A percentile compares a stretch with the other conserved stretches of the same genome.
These are phyloP conservation scores for Naganishia sp. DNA, from an alignment of 1,284 basidiomycete species.

Conservation along the genomic window DNA sequence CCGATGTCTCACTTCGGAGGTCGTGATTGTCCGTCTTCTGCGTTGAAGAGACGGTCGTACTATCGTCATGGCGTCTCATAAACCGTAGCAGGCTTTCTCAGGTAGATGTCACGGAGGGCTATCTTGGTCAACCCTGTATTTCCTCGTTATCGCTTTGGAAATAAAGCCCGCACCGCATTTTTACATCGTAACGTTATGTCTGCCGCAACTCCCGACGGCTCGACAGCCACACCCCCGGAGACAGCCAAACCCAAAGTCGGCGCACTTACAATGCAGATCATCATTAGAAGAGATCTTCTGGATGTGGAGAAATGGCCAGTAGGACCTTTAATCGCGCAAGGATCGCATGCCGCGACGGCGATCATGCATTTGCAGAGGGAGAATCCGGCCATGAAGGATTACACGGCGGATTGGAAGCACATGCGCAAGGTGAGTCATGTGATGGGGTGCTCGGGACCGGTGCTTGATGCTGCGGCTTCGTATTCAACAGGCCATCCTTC, in stretches of 20 bases:
- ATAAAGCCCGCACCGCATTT: too few species aligned
- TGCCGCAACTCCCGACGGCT: neutral
- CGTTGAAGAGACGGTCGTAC: too few species aligned
- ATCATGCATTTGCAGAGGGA: conserved; percentile 45
- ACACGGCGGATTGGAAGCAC: conserved; percentile 45
- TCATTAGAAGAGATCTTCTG: conserved; percentile 49
- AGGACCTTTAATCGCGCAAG: conserved; percentile 58
- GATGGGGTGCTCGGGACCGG: neutral
- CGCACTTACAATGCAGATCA: conserved; percentile 53
- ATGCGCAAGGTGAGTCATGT: conserved; percentile 50
- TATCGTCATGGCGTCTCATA: too few species aligned
- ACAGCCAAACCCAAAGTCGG: conserved; percentile 37
- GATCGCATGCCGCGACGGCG: conserved; percentile 57
- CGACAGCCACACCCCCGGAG: neutral
- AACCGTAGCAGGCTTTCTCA: too few species aligned
- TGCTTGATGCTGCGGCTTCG: neutral
- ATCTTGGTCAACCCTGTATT: too few species aligned
- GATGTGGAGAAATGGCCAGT: conserved; percentile 54
- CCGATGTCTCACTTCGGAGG: too few species aligned
- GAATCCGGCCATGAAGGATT: conserved; percentile 45
- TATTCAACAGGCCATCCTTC: conserved; percentile 14
- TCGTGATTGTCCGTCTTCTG: too few species aligned
- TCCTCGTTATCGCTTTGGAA: too few species aligned
- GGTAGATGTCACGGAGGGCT: too few species aligned
- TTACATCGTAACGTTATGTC: conserved; percentile 1